Evolutionary conservation across 2,329 filamentous ascomycete genomes (phyloP), one percentile per base, ranked within the genome.

Genomic region (Sporothrix schenckii): DNA sequence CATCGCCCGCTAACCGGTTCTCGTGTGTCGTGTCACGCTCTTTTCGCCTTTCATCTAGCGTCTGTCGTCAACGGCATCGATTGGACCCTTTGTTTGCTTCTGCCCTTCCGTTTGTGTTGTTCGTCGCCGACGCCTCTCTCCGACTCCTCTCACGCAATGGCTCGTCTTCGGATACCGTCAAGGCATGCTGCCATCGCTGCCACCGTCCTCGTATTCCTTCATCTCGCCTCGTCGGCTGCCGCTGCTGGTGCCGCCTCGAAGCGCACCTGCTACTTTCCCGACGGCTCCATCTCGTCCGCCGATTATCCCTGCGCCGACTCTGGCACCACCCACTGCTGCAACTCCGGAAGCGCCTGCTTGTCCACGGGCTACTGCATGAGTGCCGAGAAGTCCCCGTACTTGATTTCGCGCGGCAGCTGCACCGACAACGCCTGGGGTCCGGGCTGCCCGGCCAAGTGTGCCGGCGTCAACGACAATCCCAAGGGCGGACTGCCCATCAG

Each of bases 311-410:
- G 71, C 54, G 27, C 68, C 16, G 34, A 53, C 11, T 24, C 41
- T 14, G 65, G 14, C 44, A 63, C 60, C 27, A 72, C 69, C 13
- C 72, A 73, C 63, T 73, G 72, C 65, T 73, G 72, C 70, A 71
- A 69, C 47, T 10, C 24, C 13, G 27, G 49, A 6, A 71, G n/a
- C 24, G 67, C 41, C 21, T 73, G 72, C 44, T 56, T 73, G 19
- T 70, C 71, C 4, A 70, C 27, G 4, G 72, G 72, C 39, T 72
- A 71, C 61, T 73, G 72, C 69, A 16, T 71, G 13, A 52, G 50
- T 47, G 60, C 41, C 14, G 70, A 69, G 70, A 53, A 67, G 69
- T 41, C 39, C 50, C 72, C 72, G 16, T 70, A 70, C 19, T 50
- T 72, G 7, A 13, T 73, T 1, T 68, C 69, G 53, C 72, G 72